Conservation (phyloP, 148 eudicot genomes). For the Nepenthes mirabilis region DNA sequence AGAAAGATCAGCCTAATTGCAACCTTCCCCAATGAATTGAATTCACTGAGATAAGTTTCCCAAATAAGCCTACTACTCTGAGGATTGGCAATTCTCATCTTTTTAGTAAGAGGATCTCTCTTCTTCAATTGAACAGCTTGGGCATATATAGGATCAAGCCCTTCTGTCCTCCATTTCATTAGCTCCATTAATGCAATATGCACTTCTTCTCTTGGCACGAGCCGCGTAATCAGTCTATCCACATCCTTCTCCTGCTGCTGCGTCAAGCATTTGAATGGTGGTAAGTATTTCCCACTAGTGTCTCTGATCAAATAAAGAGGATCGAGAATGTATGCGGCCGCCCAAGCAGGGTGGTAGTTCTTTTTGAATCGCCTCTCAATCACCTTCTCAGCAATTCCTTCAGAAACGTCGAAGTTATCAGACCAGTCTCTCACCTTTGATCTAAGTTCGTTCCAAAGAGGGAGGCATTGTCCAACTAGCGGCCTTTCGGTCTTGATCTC, state of each 20-base stretch:
- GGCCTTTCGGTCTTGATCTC: constrained; percentile 74
- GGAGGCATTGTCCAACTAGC: constrained; percentile 76
- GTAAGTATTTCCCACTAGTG: constrained; percentile 68
- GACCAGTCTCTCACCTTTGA: constrained; percentile 70
- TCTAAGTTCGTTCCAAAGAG: constrained; percentile 81
- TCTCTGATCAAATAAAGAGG: constrained; percentile 73
- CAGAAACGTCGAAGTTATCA: constrained; percentile 45
- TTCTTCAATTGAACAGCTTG: constrained; percentile 92
- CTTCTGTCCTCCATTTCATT: constrained; percentile 95
- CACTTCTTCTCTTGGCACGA: constrained; percentile 75
- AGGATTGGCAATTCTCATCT: constrained; percentile 74
- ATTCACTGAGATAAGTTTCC: constrained; percentile 85
- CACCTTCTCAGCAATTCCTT: constrained; percentile 41
- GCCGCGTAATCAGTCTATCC: constrained; percentile 73
- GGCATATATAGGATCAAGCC: constrained; percentile 88
- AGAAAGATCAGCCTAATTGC: constrained; percentile 81
- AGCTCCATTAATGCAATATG: constrained; percentile 77
- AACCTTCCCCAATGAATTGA: constrained; percentile 70
- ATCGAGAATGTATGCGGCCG: constrained; percentile 82
- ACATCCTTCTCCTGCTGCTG: constrained; percentile 91
- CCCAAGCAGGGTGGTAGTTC: constrained; percentile 95
- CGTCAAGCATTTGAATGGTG: constrained; percentile 79
- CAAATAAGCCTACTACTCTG: constrained; percentile 93
- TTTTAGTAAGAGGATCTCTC: constrained; percentile 66
- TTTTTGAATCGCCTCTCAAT: constrained; percentile 58